Evolutionary conservation across 352 stramenopile species (phyloP), one percentile per base, ranked within the genome.

Genomic region (Phytophthora pinifolia): DNA sequence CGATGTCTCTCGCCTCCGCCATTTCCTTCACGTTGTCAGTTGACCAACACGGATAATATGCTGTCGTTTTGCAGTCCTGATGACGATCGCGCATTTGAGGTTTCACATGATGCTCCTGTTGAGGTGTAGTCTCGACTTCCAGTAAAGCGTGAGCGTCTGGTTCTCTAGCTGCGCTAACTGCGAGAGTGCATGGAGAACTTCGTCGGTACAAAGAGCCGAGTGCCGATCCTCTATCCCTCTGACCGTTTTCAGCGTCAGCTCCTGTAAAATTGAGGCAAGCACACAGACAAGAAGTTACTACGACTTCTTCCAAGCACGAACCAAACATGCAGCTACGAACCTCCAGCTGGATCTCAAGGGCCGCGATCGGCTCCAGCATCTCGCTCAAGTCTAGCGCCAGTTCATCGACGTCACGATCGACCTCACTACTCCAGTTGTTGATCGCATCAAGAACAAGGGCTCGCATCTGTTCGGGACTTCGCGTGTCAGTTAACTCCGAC

Each of bases 141-240:
- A 86, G 48, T 86, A 86, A 7, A 86, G 42, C 12, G 75, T 59
- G 25, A 86, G 73, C 10, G 70, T 72, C 42, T 77, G 68, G 2
- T 58, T 74, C 39, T 86, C 75, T 3, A 79, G 27, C 0, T 63
- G 47, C 18, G 72, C 66, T 20, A 86, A 34, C 25, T 75, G 59
- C 7, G 67, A 60, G 10, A 86, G 61, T 29, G 72, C 59, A 30
- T 64, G 65, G 22, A 83, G 45, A 12, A 86, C 59, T 62, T 86
- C 75, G 38, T 83, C 72, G 2, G 60, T 81, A 22, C 75, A 83
- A 18, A 63, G 41, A 33, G 65, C 42, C 29, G 48, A 68, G 0
- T 73, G 45, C 9, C 64, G 25, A 44, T 76, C 54, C 33, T 62
- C 32, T 18, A 87, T 59, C 12, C 32, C 63, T 17, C 34, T 59